Base-by-base conservation (phyloP, 345 rosid species). In the Melaleuca alternifolia region DNA sequence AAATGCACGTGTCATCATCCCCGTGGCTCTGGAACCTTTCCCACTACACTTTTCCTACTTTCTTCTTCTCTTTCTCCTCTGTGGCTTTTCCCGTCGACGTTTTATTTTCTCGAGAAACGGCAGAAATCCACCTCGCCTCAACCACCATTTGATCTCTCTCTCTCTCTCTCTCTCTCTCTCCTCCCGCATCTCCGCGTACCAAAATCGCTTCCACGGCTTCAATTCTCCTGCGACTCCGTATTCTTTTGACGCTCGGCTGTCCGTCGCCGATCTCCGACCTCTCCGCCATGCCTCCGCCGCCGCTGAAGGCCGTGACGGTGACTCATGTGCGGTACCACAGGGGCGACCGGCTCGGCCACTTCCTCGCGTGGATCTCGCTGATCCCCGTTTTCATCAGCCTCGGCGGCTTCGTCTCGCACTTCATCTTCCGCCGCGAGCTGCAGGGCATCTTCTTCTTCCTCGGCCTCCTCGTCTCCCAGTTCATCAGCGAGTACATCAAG, bases 311-410 rank as follows among this genome's bases (percentile, higher is more conserved):
- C 71, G 95, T 97, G 54, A 96, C 98, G 0, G 89, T 94, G n/a
- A 95, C 98, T 11, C 98, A 95, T 89, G 98, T 97, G 76, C 92
- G 99, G 5, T 97, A 96, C 92, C 92, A 81, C 11, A 92, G 90
- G 50, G 98, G 98, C 16, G 99, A 97, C 59, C 94, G 50, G 53
- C 84, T 97, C 23, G 99, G 99, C 50, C 96, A 94, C 82, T 95
- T 96, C 90, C 93, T 97, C 15, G 99, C 97, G 10, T 97, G 99
- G 98, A 89, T 96, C 89, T 97, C 99, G 1, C 96, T 97, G 28
- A 92, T 95, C 48, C 99, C 98, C 0, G 96, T 96, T 85, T 97
- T 97, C 93, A 95, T 98, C 82, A 91, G 94, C 89, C 90, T 98
- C 21, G 97, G 98, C 6, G 99, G 99, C 18, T 98, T 98, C 90